phyloP scores from a whole-genome alignment of 2,329 filamentous ascomycete species.

The Phymatotrichopsis omnivora region DNA sequence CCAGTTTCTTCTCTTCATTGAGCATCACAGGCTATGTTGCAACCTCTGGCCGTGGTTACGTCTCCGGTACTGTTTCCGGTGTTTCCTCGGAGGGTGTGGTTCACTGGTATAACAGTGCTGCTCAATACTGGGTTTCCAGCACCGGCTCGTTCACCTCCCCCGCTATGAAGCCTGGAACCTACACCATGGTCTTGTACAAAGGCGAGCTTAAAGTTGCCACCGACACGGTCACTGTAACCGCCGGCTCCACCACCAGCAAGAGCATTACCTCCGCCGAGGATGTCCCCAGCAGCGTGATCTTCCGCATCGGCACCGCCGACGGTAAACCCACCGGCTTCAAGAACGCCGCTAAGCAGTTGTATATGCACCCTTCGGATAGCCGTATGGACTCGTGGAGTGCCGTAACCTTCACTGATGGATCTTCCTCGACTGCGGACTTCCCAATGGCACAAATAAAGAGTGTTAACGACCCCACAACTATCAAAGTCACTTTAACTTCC shows the following conservation, averaged over 20 bases:
- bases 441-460: slow-evolving; percentile 57
- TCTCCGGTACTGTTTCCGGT: slow-evolving; percentile 51
- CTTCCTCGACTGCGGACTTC: slow-evolving; percentile 44
- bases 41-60: slow-evolving; percentile 46
- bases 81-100: slow-evolving; percentile 46
- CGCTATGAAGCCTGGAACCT: slow-evolving; percentile 56
- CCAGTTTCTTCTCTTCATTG: slow-evolving; percentile 50
- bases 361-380: slow-evolving; percentile 57
- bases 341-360: slow-evolving; percentile 55
- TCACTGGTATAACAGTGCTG: slow-evolving; percentile 54
- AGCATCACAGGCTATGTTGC: slow-evolving; percentile 50
- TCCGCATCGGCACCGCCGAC: slow-evolving; percentile 56
- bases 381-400: slow-evolving; percentile 54
- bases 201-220: slow-evolving; percentile 48
- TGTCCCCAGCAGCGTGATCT: slow-evolving; percentile 40
- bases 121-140: slow-evolving; percentile 52
- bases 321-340: slow-evolving; percentile 54
- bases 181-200: slow-evolving; percentile 58
- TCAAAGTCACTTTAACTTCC: slow-evolving; percentile 43
- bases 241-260: slow-evolving; percentile 41
- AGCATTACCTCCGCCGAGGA: slow-evolving; percentile 43
- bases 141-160: slow-evolving; percentile 52
- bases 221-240: slow-evolving; percentile 41
- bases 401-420: slow-evolving; percentile 52
- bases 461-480: slow-evolving; percentile 50